Conservation (phyloP, 139 green algal species). For the Edaphochlamys debaryana region DNA sequence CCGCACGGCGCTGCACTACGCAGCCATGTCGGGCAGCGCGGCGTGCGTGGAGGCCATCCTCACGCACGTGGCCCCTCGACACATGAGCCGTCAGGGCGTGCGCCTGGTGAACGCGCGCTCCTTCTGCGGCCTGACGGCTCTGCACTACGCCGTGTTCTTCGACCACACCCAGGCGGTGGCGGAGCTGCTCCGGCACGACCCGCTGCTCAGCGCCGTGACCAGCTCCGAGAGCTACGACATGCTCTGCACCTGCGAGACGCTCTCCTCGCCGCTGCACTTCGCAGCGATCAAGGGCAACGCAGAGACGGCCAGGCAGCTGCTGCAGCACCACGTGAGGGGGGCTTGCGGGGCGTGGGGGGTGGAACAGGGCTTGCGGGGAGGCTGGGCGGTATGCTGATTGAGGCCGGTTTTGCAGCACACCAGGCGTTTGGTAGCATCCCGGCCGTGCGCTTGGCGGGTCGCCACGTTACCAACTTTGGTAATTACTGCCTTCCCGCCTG, state of each 20-base stretch:
- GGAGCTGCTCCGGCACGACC: conserved; percentile 17
- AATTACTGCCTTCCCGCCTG: not conserved
- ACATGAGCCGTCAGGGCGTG: conserved; percentile 8
- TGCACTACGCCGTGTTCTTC: conserved; percentile 22
- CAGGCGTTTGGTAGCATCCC: too few relatives aligned
- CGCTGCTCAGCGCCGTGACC: not conserved
- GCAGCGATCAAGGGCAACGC: not conserved
- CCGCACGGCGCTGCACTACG: conserved; percentile 57
- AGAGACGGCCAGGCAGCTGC: not conserved
- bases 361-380: too few relatives aligned
- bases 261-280: conserved; percentile 22
- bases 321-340: too few relatives aligned
- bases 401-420: too few relatives aligned
- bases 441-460: too few relatives aligned
- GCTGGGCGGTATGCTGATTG: too few relatives aligned
- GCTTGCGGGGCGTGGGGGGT: too few relatives aligned
- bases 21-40: too few relatives aligned
- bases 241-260: not conserved
- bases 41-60: too few relatives aligned
- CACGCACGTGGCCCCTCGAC: conserved; percentile 1
- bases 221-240: not conserved
- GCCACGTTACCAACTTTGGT: too few relatives aligned
- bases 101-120: not conserved
- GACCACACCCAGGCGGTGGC: too few relatives aligned
- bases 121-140: too few relatives aligned